A percentile compares a stretch with the other conserved stretches of the same genome.
Conservation (phyloP, 2,329 filamentous ascomycete species). For the Nemania serpens region DNA sequence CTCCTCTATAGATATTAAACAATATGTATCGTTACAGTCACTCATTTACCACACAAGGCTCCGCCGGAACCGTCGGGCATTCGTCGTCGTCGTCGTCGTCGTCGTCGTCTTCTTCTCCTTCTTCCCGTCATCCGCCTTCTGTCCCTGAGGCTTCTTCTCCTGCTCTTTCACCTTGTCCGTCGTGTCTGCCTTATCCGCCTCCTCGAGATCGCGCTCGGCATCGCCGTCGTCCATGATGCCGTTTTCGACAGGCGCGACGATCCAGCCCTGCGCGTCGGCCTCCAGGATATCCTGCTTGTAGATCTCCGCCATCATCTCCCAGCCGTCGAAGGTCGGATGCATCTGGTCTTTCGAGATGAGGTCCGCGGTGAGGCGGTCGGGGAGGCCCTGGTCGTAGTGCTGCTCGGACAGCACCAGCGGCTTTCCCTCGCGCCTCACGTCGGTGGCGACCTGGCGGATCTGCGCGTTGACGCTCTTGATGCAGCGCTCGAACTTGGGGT, state of each 20-base stretch:
- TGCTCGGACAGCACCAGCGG: conserved; percentile 35
- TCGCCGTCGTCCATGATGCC: conserved; percentile 29
- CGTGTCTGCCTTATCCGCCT: not conserved
- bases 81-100: not conserved
- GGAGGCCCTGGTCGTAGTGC: conserved; percentile 37
- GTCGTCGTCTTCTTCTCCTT: not conserved
- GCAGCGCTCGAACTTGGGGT: conserved; percentile 33
- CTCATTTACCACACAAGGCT: not conserved
- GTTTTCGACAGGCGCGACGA: conserved; percentile 25
- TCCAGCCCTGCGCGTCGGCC: conserved; percentile 26
- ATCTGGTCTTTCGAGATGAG: conserved; percentile 32
- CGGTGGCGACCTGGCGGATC: conserved; percentile 37
- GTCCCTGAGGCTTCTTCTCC: not conserved
- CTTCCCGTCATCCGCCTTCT: not conserved
- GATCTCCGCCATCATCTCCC: conserved; percentile 31
- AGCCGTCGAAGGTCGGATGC: conserved; percentile 30
- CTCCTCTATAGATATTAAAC: conserved; percentile 10
- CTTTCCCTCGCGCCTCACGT: conserved; percentile 34
- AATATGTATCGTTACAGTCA: conserved; percentile 1
- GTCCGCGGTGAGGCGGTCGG: conserved; percentile 29
- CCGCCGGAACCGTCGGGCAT: conserved; percentile 8
- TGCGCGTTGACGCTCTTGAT: conserved; percentile 40
- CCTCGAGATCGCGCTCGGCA: conserved; percentile 28
- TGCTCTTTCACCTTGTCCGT: not conserved
- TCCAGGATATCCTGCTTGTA: conserved; percentile 30